A percentile compares a stretch with the other conserved stretches of the same genome.
Conservation (phyloP, 1,284 basidiomycete genomes). For the Veloporphyrellus conicus region DNA sequence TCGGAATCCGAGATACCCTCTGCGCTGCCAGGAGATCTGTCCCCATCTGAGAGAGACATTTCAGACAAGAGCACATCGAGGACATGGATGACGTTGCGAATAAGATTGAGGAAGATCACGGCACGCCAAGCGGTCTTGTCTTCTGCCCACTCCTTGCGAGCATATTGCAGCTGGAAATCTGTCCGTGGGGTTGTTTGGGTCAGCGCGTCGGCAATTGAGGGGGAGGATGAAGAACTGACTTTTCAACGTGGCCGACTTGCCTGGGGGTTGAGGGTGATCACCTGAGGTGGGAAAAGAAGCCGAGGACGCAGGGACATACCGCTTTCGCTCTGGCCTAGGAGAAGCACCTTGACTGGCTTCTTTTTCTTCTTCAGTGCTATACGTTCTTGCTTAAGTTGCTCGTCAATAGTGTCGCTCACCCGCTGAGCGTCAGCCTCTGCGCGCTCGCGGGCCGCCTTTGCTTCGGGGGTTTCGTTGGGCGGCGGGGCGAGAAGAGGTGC, state of each 20-base stretch:
- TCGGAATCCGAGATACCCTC: constrained; percentile 38
- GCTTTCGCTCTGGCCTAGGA: constrained; percentile 70
- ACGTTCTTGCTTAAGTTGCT: constrained; percentile 54
- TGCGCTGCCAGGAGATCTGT: constrained; percentile 17
- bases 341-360: constrained; percentile 55
- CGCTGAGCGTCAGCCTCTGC: constrained; percentile 58
- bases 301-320: constrained; percentile 39
- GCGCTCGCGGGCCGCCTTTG: constrained; percentile 48
- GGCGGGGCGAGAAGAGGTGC: constrained; percentile 55
- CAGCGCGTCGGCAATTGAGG: neutral
- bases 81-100: constrained; percentile 61
- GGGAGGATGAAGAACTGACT: constrained; percentile 33
- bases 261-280: constrained; percentile 26
- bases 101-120: constrained; percentile 72
- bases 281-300: constrained; percentile 36
- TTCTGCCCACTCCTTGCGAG: constrained; percentile 60
- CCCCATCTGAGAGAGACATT: constrained; percentile 40
- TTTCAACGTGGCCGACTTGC: constrained; percentile 52
- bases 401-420: constrained; percentile 65
- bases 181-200: neutral
- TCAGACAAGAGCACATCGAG: constrained; percentile 54
- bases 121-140: constrained; percentile 68
- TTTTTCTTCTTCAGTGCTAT: constrained; percentile 51
- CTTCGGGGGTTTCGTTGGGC: constrained; percentile 50
- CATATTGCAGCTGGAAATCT: constrained; percentile 73